Percentiles rank a stretch among this genome's conserved stretches.
phyloP scores from a whole-genome alignment of 164 flowering plant species.

The Annona cherimola region DNA sequence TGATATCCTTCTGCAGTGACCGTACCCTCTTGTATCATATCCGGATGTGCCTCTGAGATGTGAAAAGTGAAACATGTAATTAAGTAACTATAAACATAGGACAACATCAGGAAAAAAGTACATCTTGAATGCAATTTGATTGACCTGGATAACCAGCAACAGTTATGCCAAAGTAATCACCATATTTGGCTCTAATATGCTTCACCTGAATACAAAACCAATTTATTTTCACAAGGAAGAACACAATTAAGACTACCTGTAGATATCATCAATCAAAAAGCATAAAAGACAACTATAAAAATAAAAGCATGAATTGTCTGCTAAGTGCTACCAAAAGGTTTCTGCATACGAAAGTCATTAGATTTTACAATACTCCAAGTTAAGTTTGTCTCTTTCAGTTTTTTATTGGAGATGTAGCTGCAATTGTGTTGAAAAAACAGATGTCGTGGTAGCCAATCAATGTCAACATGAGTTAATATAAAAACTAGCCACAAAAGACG shows the following conservation, averaged over 20 bases:
- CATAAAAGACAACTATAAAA: not conserved
- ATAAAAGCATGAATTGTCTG: not conserved
- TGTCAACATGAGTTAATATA: too few species aligned
- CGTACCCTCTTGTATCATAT: conserved; percentile 60
- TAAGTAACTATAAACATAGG: not conserved
- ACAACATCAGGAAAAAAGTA: not conserved
- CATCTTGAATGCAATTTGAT: not conserved
- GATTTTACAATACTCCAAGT: not conserved
- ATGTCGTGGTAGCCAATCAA: not conserved
- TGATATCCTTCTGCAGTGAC: conserved; percentile 63
- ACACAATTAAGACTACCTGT: not conserved
- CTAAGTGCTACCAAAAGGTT: not conserved
- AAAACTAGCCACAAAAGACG: too few species aligned
- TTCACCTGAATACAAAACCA: conserved; percentile 46
- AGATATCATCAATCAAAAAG: not conserved
- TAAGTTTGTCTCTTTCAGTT: too few species aligned
- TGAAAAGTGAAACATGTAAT: not conserved
- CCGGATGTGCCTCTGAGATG: conserved; percentile 92
- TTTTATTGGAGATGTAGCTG: not conserved
- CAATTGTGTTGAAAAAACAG: not conserved
- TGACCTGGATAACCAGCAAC: conserved; percentile 99
- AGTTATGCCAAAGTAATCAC: conserved; percentile 91
- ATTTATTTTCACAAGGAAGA: not conserved
- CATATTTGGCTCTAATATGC: conserved; percentile 68
- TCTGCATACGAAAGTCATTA: not conserved